phyloP scores from a whole-genome alignment of 768 basidiomycete genomes.

The Trametes villosa region DNA sequence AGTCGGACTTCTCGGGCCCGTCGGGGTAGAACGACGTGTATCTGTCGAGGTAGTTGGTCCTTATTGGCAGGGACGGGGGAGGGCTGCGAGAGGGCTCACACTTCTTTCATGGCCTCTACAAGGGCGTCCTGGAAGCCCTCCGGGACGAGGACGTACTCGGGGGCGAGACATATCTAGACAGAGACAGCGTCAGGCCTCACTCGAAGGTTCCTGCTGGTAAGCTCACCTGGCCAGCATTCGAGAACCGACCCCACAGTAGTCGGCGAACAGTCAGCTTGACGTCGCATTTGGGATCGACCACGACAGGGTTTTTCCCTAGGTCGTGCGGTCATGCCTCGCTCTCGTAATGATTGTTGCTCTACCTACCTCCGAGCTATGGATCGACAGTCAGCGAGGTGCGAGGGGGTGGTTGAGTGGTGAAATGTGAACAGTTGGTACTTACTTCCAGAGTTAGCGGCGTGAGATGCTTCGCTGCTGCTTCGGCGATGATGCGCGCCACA shows the following conservation, averaged over 20 bases:
- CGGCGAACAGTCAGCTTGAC: slow-evolving; percentile 66
- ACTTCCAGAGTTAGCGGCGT: slow-evolving; percentile 69
- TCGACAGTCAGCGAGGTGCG: not conserved
- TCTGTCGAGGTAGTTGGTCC: slow-evolving; percentile 36
- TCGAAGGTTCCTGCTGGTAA: not conserved
- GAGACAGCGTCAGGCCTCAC: not conserved
- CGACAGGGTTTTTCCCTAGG: slow-evolving; percentile 68
- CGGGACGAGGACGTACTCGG: slow-evolving; percentile 56
- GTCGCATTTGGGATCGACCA: slow-evolving; percentile 68
- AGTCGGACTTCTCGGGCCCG: slow-evolving; percentile 44
- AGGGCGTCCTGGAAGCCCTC: slow-evolving; percentile 44
- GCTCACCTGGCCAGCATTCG: slow-evolving; percentile 62
- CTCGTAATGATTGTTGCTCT: too few species aligned
- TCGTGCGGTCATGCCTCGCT: not conserved
- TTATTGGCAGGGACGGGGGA: not conserved
- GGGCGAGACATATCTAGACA: slow-evolving; percentile 68
- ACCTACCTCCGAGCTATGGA: slow-evolving; percentile 59
- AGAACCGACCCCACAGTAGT: slow-evolving; percentile 81
- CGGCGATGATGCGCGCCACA: slow-evolving; percentile 55
- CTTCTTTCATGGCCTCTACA: slow-evolving; percentile 45
- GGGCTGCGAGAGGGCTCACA: too few species aligned
- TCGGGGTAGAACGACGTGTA: slow-evolving; percentile 60
- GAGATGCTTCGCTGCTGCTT: slow-evolving; percentile 78
- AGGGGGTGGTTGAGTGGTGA: too few species aligned
- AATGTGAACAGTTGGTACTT: slow-evolving; percentile 32